Percentiles rank a stretch among this genome's conserved stretches.
These are phyloP conservation scores for Neonectria neomacrospora DNA, from an alignment of 2,329 filamentous ascomycete species.

Conservation along the genomic window DNA sequence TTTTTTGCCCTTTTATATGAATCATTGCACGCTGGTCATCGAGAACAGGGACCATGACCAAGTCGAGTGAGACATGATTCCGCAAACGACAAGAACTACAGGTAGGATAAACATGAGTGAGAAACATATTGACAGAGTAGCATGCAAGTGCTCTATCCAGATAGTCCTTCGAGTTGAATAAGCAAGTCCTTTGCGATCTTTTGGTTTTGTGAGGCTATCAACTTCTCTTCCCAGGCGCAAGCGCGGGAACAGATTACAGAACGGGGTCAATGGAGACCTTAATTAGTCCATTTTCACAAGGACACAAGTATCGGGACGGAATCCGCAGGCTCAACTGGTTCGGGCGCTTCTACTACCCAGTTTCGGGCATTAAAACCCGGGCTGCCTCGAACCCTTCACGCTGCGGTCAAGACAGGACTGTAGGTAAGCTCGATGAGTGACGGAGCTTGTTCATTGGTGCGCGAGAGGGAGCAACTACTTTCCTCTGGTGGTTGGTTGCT, in stretches of 20 bases:
- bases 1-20: too few relatives aligned
- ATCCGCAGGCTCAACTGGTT: neutral
- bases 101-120: neutral
- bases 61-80: neutral
- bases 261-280: neutral
- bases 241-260: neutral
- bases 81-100: neutral
- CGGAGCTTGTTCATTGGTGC: neutral
- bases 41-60: neutral
- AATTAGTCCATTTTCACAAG: neutral
- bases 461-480: neutral
- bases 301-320: neutral
- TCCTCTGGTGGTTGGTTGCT: too few relatives aligned
- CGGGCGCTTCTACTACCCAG: neutral
- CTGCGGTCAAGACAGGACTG: neutral
- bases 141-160: neutral
- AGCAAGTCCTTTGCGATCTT: neutral
- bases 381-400: neutral
- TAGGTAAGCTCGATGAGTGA: neutral
- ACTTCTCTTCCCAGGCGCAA: neutral
- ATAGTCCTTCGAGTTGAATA: neutral
- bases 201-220: neutral
- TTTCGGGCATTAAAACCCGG: neutral
- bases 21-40: too few relatives aligned
- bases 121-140: rapidly evolving